Conservation (phyloP, 257 asterid species). For the Lycium barbarum region DNA sequence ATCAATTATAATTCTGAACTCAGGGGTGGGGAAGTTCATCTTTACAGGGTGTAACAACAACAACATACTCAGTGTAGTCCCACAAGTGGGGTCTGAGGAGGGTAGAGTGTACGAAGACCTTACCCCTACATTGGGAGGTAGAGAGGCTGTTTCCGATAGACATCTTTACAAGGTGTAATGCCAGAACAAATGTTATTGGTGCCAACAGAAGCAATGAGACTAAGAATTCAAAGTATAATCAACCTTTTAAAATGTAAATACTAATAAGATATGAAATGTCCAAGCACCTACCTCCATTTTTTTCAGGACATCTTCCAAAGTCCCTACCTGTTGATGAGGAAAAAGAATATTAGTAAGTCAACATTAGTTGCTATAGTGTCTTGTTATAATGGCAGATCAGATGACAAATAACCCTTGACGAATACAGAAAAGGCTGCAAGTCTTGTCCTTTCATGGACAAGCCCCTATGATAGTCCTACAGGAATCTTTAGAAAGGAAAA, state of each 20-base stretch:
- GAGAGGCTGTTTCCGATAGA: too few species aligned
- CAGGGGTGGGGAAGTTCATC: neutral
- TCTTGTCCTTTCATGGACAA: neutral
- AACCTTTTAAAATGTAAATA: neutral
- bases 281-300: slow-evolving; percentile 82
- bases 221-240: neutral
- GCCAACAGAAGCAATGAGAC: neutral
- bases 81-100: too few species aligned
- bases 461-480: neutral
- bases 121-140: too few species aligned
- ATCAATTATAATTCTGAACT: neutral
- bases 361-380: neutral
- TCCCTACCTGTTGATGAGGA: slow-evolving; percentile 76
- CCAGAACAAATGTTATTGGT: neutral
- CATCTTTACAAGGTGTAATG: neutral
- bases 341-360: slow-evolving; percentile 12
- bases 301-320: slow-evolving; percentile 90
- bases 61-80: too few species aligned
- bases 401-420: neutral
- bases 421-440: neutral
- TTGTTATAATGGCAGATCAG: neutral
- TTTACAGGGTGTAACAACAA: neutral
- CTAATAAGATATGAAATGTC: neutral
- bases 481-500: neutral
- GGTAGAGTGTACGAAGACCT: too few species aligned